These are phyloP conservation scores for Alternaria incomplexa DNA, from an alignment of 2,329 filamentous ascomycete genomes.

Conservation along the genomic window DNA sequence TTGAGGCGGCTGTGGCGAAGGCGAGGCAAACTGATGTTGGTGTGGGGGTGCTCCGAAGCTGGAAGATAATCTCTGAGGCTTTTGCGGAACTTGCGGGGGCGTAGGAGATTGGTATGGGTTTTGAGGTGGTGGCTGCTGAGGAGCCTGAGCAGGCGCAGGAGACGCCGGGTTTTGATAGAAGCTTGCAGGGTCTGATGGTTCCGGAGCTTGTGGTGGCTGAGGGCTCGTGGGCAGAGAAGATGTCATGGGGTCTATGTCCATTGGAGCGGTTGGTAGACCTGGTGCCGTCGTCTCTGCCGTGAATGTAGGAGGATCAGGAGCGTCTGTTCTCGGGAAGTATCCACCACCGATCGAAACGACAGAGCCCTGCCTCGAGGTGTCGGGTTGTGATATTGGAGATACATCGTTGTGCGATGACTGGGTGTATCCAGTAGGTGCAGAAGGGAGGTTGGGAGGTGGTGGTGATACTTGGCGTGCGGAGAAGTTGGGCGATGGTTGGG, in stretches of 20 bases:
- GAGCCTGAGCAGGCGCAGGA: constrained; percentile 40
- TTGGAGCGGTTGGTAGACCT: constrained; percentile 45
- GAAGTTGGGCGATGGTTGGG: constrained; percentile 50
- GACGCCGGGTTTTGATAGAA: constrained; percentile 46
- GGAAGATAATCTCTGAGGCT: constrained; percentile 8
- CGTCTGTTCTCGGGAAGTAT: constrained; percentile 60
- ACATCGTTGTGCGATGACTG: constrained; percentile 54
- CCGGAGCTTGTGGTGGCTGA: constrained; percentile 30
- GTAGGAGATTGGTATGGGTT: constrained; percentile 26
- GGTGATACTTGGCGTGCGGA: constrained; percentile 56
- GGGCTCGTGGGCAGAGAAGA: constrained; percentile 27
- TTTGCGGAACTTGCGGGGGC: constrained; percentile 11
- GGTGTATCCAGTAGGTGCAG: constrained; percentile 39
- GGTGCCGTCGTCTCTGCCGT: constrained; percentile 47
- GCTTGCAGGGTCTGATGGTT: constrained; percentile 31
- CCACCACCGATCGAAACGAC: constrained; percentile 57
- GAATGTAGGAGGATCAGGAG: constrained; percentile 56
- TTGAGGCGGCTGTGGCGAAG: constrained; percentile 7
- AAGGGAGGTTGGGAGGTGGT: constrained; percentile 46
- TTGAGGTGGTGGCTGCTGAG: constrained; percentile 28
- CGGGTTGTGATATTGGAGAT: constrained; percentile 59
- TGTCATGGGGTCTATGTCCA: constrained; percentile 36
- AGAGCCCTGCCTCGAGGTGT: constrained; percentile 54
- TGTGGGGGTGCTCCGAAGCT: constrained; percentile 14
- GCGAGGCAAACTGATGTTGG: constrained; percentile 8